Evolutionary conservation across 2,329 filamentous ascomycete genomes (phyloP).

Genomic region (Sarocladium kiliense): DNA sequence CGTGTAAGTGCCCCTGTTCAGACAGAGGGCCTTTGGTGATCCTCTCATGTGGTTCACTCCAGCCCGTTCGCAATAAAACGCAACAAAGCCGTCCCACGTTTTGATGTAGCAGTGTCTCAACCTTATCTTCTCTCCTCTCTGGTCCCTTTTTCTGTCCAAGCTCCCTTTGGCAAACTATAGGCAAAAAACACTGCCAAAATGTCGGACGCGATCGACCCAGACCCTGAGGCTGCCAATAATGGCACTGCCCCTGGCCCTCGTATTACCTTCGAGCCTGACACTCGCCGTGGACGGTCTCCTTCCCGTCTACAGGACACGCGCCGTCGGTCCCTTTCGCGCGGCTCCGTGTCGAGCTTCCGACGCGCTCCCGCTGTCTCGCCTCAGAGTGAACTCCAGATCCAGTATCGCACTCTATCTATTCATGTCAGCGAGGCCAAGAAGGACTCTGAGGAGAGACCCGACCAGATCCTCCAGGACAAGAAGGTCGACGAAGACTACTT

Average conservation of each 20-base stretch:
- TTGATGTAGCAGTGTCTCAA: no score
- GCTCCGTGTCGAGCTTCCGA: constrained; percentile 1
- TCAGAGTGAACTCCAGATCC: constrained; percentile 24
- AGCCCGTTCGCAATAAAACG: not conserved
- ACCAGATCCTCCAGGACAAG: constrained; percentile 19
- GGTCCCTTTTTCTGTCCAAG: no score
- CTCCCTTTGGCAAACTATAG: no score
- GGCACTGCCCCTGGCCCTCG: not conserved
- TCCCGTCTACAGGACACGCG: not conserved
- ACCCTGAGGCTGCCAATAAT: constrained; percentile 1
- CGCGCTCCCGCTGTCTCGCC: not conserved
- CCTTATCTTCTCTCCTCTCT: no score
- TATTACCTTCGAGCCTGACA: constrained; percentile 2
- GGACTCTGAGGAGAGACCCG: constrained; percentile 15
- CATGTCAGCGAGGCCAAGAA: constrained; percentile 30
- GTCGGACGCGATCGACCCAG: not conserved
- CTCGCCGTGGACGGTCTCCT: not conserved
- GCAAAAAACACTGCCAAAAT: not conserved
- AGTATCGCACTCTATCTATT: constrained; percentile 35
- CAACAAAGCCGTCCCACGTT: not conserved
- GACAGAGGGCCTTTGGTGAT: not conserved
- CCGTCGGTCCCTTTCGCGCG: not conserved
- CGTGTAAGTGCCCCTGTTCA: not conserved
- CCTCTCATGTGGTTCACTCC: no score
- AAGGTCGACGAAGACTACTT: constrained; percentile 38